Conservation (phyloP, 306 rosid species). For the Castanea crenata region DNA sequence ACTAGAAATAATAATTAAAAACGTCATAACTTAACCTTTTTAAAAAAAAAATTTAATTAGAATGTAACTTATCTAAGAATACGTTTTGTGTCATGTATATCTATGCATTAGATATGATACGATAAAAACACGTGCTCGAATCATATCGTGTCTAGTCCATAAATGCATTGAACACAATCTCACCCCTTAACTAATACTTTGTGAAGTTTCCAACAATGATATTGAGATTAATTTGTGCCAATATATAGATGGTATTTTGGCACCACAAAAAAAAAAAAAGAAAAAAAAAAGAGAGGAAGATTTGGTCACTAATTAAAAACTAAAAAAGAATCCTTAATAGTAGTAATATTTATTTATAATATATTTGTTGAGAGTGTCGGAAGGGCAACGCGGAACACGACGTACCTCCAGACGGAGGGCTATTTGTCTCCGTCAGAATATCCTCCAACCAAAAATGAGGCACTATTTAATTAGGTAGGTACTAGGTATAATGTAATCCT, state of each 20-base stretch:
- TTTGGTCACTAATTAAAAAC: background rate
- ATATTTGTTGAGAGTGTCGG: background rate
- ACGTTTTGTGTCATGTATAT: accelerated
- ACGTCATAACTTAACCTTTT: no score
- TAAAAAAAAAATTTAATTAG: no score
- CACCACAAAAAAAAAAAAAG: background rate
- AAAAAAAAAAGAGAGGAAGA: background rate
- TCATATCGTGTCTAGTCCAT: accelerated
- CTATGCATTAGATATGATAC: accelerated
- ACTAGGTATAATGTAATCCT: background rate
- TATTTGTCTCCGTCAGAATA: background rate
- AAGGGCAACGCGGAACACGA: background rate
- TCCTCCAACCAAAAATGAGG: background rate
- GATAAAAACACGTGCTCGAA: accelerated
- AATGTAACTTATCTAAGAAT: no score
- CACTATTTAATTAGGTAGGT: background rate
- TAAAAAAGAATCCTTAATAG: background rate
- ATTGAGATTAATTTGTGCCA: background rate
- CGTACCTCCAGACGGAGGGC: background rate
- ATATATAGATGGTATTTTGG: background rate
- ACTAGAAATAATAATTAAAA: no score
- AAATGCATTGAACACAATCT: accelerated
- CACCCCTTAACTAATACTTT: no score
- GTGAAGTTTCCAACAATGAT: background rate
- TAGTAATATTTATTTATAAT: no score